These are phyloP conservation scores for Penicillium bovifimosum DNA, from an alignment of 495 filamentous ascomycete genomes.

Conservation along the genomic window DNA sequence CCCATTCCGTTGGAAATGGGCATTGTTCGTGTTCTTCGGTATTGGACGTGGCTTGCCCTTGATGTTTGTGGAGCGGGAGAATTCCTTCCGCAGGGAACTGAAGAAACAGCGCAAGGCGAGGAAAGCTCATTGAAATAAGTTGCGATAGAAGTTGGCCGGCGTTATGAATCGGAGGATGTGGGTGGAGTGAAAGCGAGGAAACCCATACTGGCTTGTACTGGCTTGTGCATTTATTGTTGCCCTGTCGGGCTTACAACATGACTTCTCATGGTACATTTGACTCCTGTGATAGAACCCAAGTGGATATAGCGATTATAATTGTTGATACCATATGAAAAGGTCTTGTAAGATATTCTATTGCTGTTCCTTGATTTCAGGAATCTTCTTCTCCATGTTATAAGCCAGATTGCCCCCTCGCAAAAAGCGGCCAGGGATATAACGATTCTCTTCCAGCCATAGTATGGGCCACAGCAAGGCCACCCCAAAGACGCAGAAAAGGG, in stretches of 20 bases:
- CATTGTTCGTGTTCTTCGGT: constrained; percentile 72
- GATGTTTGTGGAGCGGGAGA: constrained; percentile 60
- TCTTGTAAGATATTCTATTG: not conserved
- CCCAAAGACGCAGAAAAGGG: constrained; percentile 55
- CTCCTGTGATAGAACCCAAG: not conserved
- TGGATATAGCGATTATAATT: not conserved
- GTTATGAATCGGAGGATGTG: not conserved
- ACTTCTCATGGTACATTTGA: not conserved
- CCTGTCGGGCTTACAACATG: not conserved
- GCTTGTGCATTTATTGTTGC: not conserved
- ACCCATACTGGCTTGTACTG: not conserved
- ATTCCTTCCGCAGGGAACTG: constrained; percentile 35
- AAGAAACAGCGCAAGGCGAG: constrained; percentile 23
- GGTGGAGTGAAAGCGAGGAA: not conserved
- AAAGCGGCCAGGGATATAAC: constrained; percentile 18
- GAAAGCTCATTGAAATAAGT: not conserved
- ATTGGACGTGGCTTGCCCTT: constrained; percentile 61
- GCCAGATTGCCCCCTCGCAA: constrained; percentile 24
- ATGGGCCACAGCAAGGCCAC: constrained; percentile 49
- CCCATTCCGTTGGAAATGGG: constrained; percentile 75
- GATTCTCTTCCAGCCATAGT: constrained; percentile 44
- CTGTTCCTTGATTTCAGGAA: constrained; percentile 25
- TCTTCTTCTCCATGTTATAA: constrained; percentile 20
- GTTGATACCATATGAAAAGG: not conserved
- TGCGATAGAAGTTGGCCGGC: not conserved